Evolutionary conservation across 306 rosid species (phyloP), one percentile per base, ranked within the genome.

Genomic region (Glycine soja): DNA sequence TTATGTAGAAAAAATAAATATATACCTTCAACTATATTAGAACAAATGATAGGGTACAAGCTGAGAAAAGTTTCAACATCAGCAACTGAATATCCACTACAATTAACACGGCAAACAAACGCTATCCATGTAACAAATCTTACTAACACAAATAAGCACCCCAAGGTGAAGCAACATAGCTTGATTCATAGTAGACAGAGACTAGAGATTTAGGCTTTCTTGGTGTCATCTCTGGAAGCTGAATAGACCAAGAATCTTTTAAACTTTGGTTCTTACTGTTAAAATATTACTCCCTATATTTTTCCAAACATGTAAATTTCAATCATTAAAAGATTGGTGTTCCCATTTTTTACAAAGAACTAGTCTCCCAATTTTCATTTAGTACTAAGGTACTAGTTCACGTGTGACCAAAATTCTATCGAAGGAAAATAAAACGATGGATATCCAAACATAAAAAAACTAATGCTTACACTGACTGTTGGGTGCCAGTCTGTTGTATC

Each of bases 401-500:
- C 10, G 9, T 50, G 38, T 50, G 38, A 64, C 30, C 30, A 24
- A 42, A 24, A 13, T 61, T 50, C 40, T 36, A 65, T 52, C 6
- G 45, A 66, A 9, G 15, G 68, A 64, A 77, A 16, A 45, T 9
- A 40, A 8, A 52, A 5, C 36, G 48, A 46, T 32, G 4, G 50
- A 51, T 72, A 72, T 72, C 14, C 77, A 53, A 51, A 53, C 32
- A 24, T 24, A 24, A 53, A 42, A 42, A 71, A 70, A 30, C n/a
- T 1, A 67, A 73, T 65, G 82, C 82, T 91, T 90, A 90, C 88
- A n/a, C 80, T 45, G 88, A 81, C 85, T 89, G 87, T 83, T 91
- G 90, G 74, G 85, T 80, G 63, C 89, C 89, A 78, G 85, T 75
- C 87, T 87, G 89, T 84, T 86, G 97, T 76, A 88, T 86, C 91